Conservation (phyloP, 2,329 filamentous ascomycete species). For the Colletotrichum chlorophyti region DNA sequence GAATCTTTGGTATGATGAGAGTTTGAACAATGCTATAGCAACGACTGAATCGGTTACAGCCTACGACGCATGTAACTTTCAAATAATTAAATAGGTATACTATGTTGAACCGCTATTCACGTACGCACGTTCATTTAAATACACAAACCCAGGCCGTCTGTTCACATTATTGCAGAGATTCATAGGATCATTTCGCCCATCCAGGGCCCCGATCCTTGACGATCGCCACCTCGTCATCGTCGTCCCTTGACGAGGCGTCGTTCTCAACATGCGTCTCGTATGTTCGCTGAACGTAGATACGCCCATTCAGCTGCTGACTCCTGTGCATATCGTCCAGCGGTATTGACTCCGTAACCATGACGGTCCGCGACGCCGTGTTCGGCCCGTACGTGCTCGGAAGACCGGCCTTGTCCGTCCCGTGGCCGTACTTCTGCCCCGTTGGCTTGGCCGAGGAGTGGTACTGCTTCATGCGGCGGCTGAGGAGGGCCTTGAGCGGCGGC, state of each 20-base stretch:
- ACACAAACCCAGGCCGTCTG: too few species aligned
- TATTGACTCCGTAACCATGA: conserved; percentile 26
- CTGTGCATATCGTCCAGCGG: conserved; percentile 29
- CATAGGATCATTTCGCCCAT: too few species aligned
- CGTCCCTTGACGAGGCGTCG: not conserved
- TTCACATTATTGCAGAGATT: too few species aligned
- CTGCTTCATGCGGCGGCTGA: conserved; percentile 23
- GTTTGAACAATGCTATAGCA: too few species aligned
- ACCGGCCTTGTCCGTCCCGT: not conserved
- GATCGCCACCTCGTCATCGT: conserved; percentile 12
- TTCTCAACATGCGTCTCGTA: conserved; percentile 17
- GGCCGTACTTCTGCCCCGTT: not conserved
- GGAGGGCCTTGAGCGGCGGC: conserved; percentile 31
- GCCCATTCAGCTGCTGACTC: conserved; percentile 23
- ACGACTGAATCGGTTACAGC: too few species aligned
- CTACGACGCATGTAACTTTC: too few species aligned
- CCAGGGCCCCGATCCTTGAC: not conserved
- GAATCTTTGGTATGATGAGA: too few species aligned
- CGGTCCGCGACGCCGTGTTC: conserved; percentile 1
- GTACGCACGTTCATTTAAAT: too few species aligned
- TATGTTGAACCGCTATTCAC: too few species aligned
- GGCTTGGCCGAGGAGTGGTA: conserved; percentile 6
- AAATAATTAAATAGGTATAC: too few species aligned
- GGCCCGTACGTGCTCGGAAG: not conserved
- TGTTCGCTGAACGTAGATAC: conserved; percentile 28